Percentiles rank a stretch among this genome's conserved stretches.
Evolutionary conservation across 148 eudicot species (phyloP).

Genomic region (Fagopyrum tataricum): DNA sequence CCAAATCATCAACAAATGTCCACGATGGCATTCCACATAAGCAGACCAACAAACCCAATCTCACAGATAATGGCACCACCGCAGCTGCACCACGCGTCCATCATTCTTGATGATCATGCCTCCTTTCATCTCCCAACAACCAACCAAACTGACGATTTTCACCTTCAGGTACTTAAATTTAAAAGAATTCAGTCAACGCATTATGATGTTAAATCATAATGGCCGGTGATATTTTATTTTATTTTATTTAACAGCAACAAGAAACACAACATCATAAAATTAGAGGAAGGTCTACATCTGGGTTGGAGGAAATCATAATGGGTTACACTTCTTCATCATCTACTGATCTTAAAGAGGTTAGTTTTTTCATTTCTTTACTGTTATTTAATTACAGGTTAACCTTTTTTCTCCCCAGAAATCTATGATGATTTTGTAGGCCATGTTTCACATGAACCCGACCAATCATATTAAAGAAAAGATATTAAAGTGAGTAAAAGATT

Average conservation of each 20-base stretch:
- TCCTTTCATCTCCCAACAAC: conserved; percentile 60
- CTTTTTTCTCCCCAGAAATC: conserved; percentile 35
- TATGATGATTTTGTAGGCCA: conserved; percentile 19
- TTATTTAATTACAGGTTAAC: neutral
- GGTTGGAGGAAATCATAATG: conserved; percentile 96
- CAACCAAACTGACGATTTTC: conserved; percentile 53
- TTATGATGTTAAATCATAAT: neutral
- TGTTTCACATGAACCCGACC: conserved; percentile 7
- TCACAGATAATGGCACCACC: conserved; percentile 66
- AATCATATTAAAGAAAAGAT: neutral
- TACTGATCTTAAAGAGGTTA: conserved; percentile 48
- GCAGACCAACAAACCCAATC: conserved; percentile 63
- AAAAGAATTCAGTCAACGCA: neutral
- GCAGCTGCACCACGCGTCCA: conserved; percentile 60
- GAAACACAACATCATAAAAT: conserved; percentile 51
- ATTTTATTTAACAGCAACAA: conserved; percentile 15
- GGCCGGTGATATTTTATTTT: conserved; percentile 25
- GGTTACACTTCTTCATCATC: conserved; percentile 60
- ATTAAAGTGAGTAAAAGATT: neutral
- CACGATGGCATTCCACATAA: conserved; percentile 21
- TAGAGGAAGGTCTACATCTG: conserved; percentile 83
- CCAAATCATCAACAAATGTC: neutral
- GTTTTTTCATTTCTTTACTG: conserved; percentile 17
- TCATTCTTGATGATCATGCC: conserved; percentile 47
- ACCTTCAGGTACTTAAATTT: conserved; percentile 40